A percentile compares a stretch with the other conserved stretches of the same genome.
Evolutionary conservation across 2,329 filamentous ascomycete genomes (phyloP).

Genomic region (Cladosporium sp.): DNA sequence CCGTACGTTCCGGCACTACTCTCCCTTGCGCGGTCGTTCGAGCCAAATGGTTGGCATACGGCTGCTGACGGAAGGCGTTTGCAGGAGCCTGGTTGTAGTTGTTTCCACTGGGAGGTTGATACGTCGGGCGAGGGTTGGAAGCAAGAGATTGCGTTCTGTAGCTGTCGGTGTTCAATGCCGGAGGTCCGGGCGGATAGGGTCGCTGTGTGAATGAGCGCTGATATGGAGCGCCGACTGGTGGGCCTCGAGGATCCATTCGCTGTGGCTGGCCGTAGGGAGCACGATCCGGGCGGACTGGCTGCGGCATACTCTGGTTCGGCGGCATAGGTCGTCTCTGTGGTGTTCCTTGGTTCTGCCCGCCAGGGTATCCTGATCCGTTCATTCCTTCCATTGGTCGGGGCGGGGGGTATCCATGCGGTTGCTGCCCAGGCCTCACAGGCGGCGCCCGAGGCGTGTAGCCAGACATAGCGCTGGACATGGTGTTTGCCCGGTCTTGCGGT

Average conservation of each 20-base stretch:
- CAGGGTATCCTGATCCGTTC: conserved; percentile 1
- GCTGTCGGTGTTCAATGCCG: conserved; percentile 73
- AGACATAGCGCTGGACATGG: conserved; percentile 47
- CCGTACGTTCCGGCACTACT: conserved; percentile 79
- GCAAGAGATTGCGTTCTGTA: conserved; percentile 94
- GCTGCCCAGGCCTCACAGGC: conserved; percentile 46
- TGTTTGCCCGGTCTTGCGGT: conserved; percentile 68
- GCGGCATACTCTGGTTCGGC: conserved; percentile 54
- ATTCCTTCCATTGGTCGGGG: conserved; percentile 16
- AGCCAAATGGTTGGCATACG: conserved; percentile 62
- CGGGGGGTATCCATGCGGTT: conserved; percentile 29
- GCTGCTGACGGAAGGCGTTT: conserved; percentile 72
- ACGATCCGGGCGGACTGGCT: conserved; percentile 58
- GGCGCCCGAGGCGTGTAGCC: conserved; percentile 59
- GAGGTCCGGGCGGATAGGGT: conserved; percentile 25
- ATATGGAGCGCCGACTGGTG: conserved; percentile 44
- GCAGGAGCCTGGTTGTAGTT: conserved; percentile 59
- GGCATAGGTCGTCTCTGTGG: conserved; percentile 38
- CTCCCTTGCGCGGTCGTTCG: conserved; percentile 87
- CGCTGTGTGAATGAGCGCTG: conserved; percentile 33
- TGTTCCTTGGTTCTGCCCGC: conserved; percentile 21
- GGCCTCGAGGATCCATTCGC: conserved; percentile 59
- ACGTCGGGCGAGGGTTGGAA: conserved; percentile 64
- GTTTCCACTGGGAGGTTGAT: conserved; percentile 57
- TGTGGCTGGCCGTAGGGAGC: conserved; percentile 69